Conservation (phyloP, 495 filamentous ascomycete genomes). For the Cercophora samala region DNA sequence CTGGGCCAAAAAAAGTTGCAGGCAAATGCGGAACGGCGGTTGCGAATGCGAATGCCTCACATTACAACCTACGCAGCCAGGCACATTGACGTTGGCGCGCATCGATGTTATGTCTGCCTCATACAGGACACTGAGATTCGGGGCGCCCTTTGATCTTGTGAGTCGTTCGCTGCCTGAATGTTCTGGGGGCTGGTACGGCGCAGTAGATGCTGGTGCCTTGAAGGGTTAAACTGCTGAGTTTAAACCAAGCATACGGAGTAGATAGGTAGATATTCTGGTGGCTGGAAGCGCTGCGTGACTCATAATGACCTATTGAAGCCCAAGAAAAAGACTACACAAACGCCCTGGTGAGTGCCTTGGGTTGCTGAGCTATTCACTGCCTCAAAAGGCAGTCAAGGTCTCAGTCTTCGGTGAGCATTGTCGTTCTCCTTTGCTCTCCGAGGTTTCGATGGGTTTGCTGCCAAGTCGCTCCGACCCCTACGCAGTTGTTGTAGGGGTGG, state of each 20-base stretch:
- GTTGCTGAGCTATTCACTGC: not conserved
- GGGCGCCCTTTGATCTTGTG: not conserved
- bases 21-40: no score
- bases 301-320: not conserved
- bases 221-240: not conserved
- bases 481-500: no score
- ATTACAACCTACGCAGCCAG: not conserved
- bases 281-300: not conserved
- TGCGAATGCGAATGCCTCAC: not conserved
- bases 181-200: not conserved
- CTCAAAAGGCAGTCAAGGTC: not conserved
- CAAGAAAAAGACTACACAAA: not conserved
- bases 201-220: not conserved
- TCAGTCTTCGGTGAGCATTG: not conserved
- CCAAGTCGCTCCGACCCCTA: no score
- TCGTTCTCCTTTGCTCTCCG: not conserved
- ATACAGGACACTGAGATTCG: not conserved
- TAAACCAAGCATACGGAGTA: not conserved
- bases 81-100: not conserved
- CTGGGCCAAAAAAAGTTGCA: not conserved
- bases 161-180: not conserved
- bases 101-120: not conserved
- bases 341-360: not conserved
- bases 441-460: not conserved
- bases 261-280: not conserved